A percentile compares a stretch with the other conserved stretches of the same genome.
These are phyloP conservation scores for Ziziphus jujuba DNA, from an alignment of 306 rosid species.

Conservation along the genomic window DNA sequence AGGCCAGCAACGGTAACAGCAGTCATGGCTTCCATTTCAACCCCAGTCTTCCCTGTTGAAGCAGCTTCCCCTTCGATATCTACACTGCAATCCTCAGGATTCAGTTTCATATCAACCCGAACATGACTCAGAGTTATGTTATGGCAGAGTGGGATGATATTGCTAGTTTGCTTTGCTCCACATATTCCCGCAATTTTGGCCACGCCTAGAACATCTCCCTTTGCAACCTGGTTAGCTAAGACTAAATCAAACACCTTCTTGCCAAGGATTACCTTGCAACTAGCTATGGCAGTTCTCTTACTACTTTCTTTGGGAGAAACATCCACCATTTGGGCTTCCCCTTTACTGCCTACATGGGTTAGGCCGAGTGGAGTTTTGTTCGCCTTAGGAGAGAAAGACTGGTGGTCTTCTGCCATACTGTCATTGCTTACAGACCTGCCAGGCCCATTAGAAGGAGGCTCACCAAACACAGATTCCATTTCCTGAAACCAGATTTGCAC, in stretches of 20 bases:
- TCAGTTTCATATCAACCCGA: slow-evolving; percentile 58
- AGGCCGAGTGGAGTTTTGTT: slow-evolving; percentile 36
- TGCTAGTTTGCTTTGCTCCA: slow-evolving; percentile 88
- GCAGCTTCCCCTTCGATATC: slow-evolving; percentile 77
- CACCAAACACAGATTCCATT: slow-evolving; percentile 79
- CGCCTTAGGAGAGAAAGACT: slow-evolving; percentile 21
- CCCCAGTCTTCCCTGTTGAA: slow-evolving; percentile 60
- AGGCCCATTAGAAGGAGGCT: slow-evolving; percentile 44
- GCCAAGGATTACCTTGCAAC: slow-evolving; percentile 85
- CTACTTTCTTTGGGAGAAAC: slow-evolving; percentile 72
- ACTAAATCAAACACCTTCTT: slow-evolving; percentile 87
- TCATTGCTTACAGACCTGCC: slow-evolving; percentile 40
- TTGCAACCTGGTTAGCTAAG: slow-evolving; percentile 53
- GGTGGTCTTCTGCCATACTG: slow-evolving; percentile 30
- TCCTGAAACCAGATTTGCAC: slow-evolving; percentile 48
- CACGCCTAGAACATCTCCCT: slow-evolving; percentile 87
- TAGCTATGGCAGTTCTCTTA: slow-evolving; percentile 66
- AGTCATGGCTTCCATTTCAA: slow-evolving; percentile 96
- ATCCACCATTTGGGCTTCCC: slow-evolving; percentile 95
- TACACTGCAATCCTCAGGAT: slow-evolving; percentile 63
- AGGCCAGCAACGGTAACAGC: slow-evolving; percentile 74
- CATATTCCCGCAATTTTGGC: slow-evolving; percentile 87
- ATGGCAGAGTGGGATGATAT: slow-evolving; percentile 79
- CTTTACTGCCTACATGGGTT: slow-evolving; percentile 66
- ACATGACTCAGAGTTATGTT: slow-evolving; percentile 70